Base-by-base conservation (phyloP, 768 basidiomycete genomes). In the Strobilomyces confusus region DNA sequence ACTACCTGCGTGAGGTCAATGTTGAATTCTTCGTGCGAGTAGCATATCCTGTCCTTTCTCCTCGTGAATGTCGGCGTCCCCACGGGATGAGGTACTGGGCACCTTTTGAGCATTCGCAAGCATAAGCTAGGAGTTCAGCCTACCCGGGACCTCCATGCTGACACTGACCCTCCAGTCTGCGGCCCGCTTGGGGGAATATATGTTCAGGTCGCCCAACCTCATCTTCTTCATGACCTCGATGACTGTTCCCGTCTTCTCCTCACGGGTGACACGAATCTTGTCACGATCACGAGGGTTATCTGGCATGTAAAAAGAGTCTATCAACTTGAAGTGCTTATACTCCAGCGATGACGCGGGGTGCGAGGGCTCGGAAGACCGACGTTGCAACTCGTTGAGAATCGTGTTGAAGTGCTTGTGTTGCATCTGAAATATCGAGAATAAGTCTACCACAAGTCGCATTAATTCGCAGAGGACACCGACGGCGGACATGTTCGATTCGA, bases 161-260 rank as follows among this genome's bases (percentile, higher is more conserved):
- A 98, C 92, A 58, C 91, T 94, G 6, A 99, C 77, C 51, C 97
- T 75, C 92, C 92, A 98, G 70, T 99, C 97, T 41, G 88, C 92
- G 1, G 75, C 67, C 22, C 85, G 75, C 65, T 88, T 89, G 9
- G 95, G 95, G 63, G 83, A 83, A 68, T 80, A 87, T 25, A 99
- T 78, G 68, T 99, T 91, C 64, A 99, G 72, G 69, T 95, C 84
- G 7, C 87, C 94, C 22, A 99, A 72, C 44, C 94, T 78, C 15
- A 86, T 74, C 70, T 99, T 98, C 59, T 80, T 79, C 69, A 90
- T 80, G 61, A 83, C 80, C 59, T 87, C 86, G 19, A 81, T 56
- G 22, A 92, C 81, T 3, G 49, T 68, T 4, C 79, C 78, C 0
- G 83, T 84, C 67, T 84, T 88, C 62, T 89, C 86, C 64, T 95